These are phyloP conservation scores for Suillus alpinus DNA, from an alignment of 768 basidiomycete genomes.

Conservation along the genomic window DNA sequence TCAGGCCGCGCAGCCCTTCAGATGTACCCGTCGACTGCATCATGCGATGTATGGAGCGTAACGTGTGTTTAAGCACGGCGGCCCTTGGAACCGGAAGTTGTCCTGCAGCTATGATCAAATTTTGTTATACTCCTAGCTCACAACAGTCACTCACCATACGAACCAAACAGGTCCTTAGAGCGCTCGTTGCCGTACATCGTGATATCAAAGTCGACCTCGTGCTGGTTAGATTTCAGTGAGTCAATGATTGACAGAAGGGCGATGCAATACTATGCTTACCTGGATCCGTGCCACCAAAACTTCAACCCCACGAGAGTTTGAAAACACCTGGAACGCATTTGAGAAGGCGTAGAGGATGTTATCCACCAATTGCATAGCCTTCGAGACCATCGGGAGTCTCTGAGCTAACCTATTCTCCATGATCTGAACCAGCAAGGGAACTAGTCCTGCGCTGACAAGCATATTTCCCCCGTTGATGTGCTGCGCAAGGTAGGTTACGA, in stretches of 20 bases:
- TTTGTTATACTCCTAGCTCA: neutral
- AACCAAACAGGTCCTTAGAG: conserved; percentile 45
- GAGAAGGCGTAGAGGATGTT: conserved; percentile 87
- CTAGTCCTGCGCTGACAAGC: conserved; percentile 91
- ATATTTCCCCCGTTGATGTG: conserved; percentile 86
- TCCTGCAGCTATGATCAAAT: conserved; percentile 36
- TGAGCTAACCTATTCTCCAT: conserved; percentile 73
- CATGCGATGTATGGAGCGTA: conserved; percentile 94
- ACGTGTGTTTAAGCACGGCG: conserved; percentile 82
- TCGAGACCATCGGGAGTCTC: conserved; percentile 76
- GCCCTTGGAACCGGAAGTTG: conserved; percentile 72
- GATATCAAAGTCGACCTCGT: conserved; percentile 66
- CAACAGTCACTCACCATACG: conserved; percentile 43
- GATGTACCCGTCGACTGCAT: conserved; percentile 95
- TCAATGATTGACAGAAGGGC: conserved; percentile 9
- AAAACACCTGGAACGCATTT: conserved; percentile 86
- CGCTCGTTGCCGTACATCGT: conserved; percentile 49
- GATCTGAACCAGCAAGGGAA: conserved; percentile 86
- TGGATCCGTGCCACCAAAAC: conserved; percentile 84
- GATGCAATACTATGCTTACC: conserved; percentile 42
- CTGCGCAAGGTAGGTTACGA: conserved; percentile 84
- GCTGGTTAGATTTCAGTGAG: conserved; percentile 35
- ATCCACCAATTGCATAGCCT: conserved; percentile 90
- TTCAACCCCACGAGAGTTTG: conserved; percentile 79
- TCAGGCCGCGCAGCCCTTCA: conserved; percentile 90